Evolutionary conservation across 352 stramenopile species (phyloP).

Genomic region (Globisporangium okanoganense): DNA sequence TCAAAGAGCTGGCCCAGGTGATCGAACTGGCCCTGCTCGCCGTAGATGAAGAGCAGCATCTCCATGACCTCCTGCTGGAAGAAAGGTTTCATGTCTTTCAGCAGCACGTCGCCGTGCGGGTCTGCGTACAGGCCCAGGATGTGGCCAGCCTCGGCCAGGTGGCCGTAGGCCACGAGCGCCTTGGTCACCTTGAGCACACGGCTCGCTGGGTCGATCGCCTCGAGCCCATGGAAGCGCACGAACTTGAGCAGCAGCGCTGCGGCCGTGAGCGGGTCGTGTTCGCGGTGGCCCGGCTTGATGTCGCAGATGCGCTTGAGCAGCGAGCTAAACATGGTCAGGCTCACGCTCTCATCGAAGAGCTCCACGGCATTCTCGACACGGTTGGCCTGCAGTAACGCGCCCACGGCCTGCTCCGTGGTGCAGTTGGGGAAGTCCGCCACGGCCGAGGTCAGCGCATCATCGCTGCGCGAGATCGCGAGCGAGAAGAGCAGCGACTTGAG

Average conservation of each 20-base stretch:
- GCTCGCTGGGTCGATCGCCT: constrained; percentile 26
- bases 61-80: constrained; percentile 68
- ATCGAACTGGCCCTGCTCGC: constrained; percentile 43
- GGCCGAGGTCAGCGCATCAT: constrained; percentile 37
- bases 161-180: constrained; percentile 34
- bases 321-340: constrained; percentile 25
- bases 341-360: constrained; percentile 38
- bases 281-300: constrained; percentile 14
- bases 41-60: constrained; percentile 69
- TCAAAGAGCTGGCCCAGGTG: constrained; percentile 46
- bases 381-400: constrained; percentile 16
- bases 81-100: constrained; percentile 48
- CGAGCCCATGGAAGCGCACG: constrained; percentile 41
- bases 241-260: constrained; percentile 60
- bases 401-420: constrained; percentile 35
- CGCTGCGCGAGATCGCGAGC: constrained; percentile 50
- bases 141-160: constrained; percentile 43
- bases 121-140: constrained; percentile 47
- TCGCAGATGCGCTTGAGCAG: constrained; percentile 39
- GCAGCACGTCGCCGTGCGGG: constrained; percentile 30
- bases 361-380: constrained; percentile 42
- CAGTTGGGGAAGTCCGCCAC: constrained; percentile 39
- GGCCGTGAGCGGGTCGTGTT: constrained; percentile 29
- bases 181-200: constrained; percentile 47
- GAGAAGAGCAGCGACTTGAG: constrained; percentile 60